Evolutionary conservation across 345 rosid species (phyloP), one percentile per base, ranked within the genome.

Genomic region (Kernera saxatilis): DNA sequence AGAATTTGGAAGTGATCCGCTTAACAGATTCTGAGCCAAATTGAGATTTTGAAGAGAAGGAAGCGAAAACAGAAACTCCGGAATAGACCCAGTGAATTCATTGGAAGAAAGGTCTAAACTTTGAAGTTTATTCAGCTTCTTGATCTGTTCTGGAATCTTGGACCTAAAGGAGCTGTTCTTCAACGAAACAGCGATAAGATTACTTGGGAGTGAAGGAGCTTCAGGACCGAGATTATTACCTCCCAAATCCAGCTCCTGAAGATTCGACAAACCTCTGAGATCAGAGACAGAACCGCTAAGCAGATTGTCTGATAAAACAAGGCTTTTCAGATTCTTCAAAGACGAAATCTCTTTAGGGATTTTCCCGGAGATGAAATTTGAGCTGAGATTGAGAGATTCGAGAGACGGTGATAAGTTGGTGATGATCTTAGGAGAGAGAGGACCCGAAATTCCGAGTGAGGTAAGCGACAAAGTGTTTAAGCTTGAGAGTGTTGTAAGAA

Each of bases 371-470:
- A 93, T 85, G 83, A 78, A 88, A 79, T 93, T 93, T 12, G 90
- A 89, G 74, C 88, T 86, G 59, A 91, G 57, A 68, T 93, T 86
- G 9, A 93, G 78, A 40, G 77, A 73, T 35, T 79, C 35, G 30
- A 93, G 92, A 63, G 71, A 69, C 1, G 87, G 82, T 65, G 69
- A 44, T 58, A 91, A 50, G 59, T 91, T 82, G 30, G 67, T 39
- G 74, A 71, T 65, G 74, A 82, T 64, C 33, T 89, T 83, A 15
- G 83, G 67, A 61, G 97, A 87, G 6, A 93, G 74, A 5, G 84
- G 81, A 69, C 98, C 96, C 87, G 94, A 82, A 22, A 93, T 70
- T 8, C 96, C 98, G 21, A 91, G 74, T 1, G 94, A 89, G 39
- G 88, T 84, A 9, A 93, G 83, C 3, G 94, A 87, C 59, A 93